phyloP scores from a whole-genome alignment of 2,329 filamentous ascomycete species.

The Sclerotiophoma versabilis region DNA sequence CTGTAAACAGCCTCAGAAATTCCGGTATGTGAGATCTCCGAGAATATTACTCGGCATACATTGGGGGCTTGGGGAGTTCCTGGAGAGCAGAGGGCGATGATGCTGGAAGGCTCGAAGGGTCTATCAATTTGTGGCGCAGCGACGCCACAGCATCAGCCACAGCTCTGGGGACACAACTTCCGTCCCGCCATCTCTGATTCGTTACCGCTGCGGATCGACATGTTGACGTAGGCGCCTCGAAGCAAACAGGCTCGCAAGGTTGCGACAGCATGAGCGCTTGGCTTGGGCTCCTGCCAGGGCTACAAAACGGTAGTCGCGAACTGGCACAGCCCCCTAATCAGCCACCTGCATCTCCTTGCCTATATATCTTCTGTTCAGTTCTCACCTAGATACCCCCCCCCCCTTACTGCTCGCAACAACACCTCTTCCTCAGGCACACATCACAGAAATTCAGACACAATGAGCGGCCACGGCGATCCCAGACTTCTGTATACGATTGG shows the following conservation, averaged over 20 bases:
- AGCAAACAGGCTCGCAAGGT: slow-evolving; percentile 11
- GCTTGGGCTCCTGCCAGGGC: slow-evolving; percentile 10
- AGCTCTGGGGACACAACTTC: not conserved
- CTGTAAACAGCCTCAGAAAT: not conserved
- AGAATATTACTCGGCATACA: not conserved
- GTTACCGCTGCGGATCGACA: slow-evolving; percentile 7
- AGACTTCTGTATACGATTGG: slow-evolving; percentile 68
- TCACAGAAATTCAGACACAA: slow-evolving; percentile 30
- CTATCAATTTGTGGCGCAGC: not conserved
- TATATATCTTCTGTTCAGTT: slow-evolving; percentile 2
- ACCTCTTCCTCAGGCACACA: not conserved
- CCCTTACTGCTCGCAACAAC: not conserved
- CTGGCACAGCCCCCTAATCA: slow-evolving; percentile 14
- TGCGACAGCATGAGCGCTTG: slow-evolving; percentile 14
- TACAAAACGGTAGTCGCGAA: slow-evolving; percentile 4
- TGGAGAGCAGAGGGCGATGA: not conserved
- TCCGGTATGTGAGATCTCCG: not conserved
- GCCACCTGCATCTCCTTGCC: slow-evolving; percentile 2
- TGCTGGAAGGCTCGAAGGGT: not conserved
- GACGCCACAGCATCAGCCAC: too few species aligned
- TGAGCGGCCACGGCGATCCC: slow-evolving; percentile 62
- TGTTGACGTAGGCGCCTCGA: slow-evolving; percentile 13
- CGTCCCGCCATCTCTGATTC: slow-evolving; percentile 6
- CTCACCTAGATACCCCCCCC: not conserved
- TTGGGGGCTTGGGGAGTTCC: not conserved